Conservation (phyloP, 305 asterid genomes). For the Salvia sclarea region DNA sequence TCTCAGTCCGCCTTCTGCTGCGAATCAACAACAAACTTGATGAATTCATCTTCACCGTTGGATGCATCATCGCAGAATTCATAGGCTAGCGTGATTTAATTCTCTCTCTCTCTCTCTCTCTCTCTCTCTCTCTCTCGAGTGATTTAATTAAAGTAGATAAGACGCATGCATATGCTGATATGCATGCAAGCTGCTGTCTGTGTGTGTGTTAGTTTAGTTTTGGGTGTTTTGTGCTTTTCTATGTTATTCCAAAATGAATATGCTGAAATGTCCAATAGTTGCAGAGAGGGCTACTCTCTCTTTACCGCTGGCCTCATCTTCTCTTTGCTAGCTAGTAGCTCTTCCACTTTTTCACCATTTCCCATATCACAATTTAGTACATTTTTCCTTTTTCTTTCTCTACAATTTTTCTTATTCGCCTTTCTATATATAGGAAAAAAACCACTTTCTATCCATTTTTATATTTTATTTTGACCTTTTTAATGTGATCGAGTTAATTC, state of each 20-base stretch:
- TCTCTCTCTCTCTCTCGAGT: constrained; percentile 1
- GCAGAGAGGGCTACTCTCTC: constrained; percentile 29
- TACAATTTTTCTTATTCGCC: too few species aligned
- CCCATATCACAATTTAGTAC: too few species aligned
- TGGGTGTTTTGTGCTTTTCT: constrained; percentile 31
- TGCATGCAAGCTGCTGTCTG: background rate
- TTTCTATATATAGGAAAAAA: too few species aligned
- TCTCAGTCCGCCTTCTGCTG: constrained; percentile 39
- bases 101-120: constrained; percentile 6
- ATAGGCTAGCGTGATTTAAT: background rate
- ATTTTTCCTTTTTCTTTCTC: too few species aligned
- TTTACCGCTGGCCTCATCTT: constrained; percentile 23
- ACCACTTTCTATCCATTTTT: too few species aligned
- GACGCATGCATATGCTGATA: background rate
- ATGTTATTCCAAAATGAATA: constrained; percentile 39
- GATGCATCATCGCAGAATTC: background rate
- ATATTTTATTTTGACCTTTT: too few species aligned
- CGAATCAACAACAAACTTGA: constrained; percentile 13
- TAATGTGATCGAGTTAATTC: too few species aligned
- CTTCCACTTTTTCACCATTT: constrained; percentile 24
- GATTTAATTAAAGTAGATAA: background rate
- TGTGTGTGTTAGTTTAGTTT: constrained; percentile 11
- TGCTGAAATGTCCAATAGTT: constrained; percentile 49
- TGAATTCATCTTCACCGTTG: too few species aligned
- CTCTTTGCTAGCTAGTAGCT: constrained; percentile 13